Evolutionary conservation across 805 yeast species (phyloP).

Genomic region (Teunomyces aglyptinius): DNA sequence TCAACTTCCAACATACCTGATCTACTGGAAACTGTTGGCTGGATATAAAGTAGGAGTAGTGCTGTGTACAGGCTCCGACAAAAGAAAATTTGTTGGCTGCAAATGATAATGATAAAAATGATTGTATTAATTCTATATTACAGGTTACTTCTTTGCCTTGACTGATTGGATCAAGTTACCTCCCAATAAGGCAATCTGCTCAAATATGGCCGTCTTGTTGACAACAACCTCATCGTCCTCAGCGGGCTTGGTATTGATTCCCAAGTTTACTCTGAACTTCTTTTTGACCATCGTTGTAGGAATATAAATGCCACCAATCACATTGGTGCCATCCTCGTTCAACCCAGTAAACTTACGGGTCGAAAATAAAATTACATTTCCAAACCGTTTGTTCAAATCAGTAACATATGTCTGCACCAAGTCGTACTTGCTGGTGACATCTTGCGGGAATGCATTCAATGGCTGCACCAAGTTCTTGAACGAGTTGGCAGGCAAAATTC

Average conservation of each 20-base stretch:
- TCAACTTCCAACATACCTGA: slow-evolving; percentile 9
- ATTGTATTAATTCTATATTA: slow-evolving; percentile 1
- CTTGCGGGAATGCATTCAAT: slow-evolving; percentile 43
- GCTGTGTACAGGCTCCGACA: neutral
- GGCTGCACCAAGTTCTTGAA: slow-evolving; percentile 60
- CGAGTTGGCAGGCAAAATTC: slow-evolving; percentile 51
- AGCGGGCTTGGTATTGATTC: slow-evolving; percentile 67
- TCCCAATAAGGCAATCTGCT: slow-evolving; percentile 68
- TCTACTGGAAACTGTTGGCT: no score
- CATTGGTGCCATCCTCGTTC: slow-evolving; percentile 54
- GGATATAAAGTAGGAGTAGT: no score
- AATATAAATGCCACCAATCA: slow-evolving; percentile 78
- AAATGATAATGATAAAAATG: no score
- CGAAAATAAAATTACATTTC: slow-evolving; percentile 69
- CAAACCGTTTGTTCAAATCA: slow-evolving; percentile 62
- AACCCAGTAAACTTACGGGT: slow-evolving; percentile 54
- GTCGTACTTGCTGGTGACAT: slow-evolving; percentile 52
- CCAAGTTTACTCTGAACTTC: slow-evolving; percentile 78
- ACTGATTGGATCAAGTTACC: slow-evolving; percentile 55
- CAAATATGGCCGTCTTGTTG: slow-evolving; percentile 69
- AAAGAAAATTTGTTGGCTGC: neutral
- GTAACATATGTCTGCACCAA: slow-evolving; percentile 57
- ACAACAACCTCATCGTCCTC: slow-evolving; percentile 53
- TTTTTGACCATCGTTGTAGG: slow-evolving; percentile 59
- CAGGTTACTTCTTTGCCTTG: slow-evolving; percentile 28